Evolutionary conservation across 1,284 basidiomycete species (phyloP).

Genomic region (Pholiota adiposa): DNA sequence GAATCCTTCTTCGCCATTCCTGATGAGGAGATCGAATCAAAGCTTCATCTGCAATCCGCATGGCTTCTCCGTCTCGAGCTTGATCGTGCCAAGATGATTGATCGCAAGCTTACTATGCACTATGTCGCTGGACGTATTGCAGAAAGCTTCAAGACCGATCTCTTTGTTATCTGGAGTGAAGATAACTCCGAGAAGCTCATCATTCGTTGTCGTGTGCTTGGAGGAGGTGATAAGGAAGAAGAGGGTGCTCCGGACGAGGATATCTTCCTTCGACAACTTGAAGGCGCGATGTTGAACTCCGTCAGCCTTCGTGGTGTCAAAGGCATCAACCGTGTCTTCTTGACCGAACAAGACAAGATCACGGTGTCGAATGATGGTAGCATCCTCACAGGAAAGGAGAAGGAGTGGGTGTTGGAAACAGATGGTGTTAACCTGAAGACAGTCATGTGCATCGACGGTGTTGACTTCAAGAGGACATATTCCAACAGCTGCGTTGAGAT

Average conservation of each 20-base stretch:
- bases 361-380: constrained; percentile 67
- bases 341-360: constrained; percentile 87
- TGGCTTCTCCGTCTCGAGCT: constrained; percentile 98
- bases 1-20: constrained; percentile 99
- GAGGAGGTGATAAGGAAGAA: constrained; percentile 92
- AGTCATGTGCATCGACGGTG: constrained; percentile 94
- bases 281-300: constrained; percentile 96
- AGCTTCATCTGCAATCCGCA: constrained; percentile 91
- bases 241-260: constrained; percentile 88
- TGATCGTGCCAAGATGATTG: constrained; percentile 97
- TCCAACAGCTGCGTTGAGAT: constrained; percentile 98
- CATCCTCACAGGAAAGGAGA: constrained; percentile 62
- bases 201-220: constrained; percentile 94
- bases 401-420: constrained; percentile 98
- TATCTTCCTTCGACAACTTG: constrained; percentile 94
- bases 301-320: constrained; percentile 94
- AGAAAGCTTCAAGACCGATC: constrained; percentile 93
- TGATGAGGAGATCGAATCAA: constrained; percentile 93
- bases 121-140: constrained; percentile 95
- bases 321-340: constrained; percentile 92
- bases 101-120: constrained; percentile 95
- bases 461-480: constrained; percentile 90
- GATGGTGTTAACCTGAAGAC: constrained; percentile 95
- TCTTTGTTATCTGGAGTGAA: constrained; percentile 99
- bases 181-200: constrained; percentile 98